Conservation (phyloP, 106 monocot genomes). For the Alisma plantagoaquatica region DNA sequence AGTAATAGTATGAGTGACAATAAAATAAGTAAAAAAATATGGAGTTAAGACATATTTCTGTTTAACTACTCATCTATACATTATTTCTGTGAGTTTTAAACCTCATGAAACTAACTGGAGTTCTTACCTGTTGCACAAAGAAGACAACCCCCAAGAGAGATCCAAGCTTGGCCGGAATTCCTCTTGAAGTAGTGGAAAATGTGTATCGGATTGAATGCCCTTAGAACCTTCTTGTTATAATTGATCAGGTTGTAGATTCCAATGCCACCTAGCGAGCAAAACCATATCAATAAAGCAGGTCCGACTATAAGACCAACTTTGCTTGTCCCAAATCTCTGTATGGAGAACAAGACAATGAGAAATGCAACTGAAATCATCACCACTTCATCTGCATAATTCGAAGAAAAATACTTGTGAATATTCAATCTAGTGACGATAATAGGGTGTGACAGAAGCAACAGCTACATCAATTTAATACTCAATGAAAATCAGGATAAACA, state of each 20-base stretch:
- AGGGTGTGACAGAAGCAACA: too few species aligned
- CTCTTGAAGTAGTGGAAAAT: constrained; percentile 58
- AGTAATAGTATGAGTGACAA: too few species aligned
- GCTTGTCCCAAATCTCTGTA: constrained; percentile 84
- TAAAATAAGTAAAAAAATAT: too few species aligned
- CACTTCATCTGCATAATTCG: constrained; percentile 47
- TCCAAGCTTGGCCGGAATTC: constrained; percentile 62
- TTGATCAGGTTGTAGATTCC: constrained; percentile 73
- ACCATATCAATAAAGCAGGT: constrained; percentile 86
- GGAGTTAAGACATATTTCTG: too few species aligned
- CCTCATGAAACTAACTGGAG: constrained; percentile 1
- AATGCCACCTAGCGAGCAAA: constrained; percentile 71
- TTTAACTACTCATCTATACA: too few species aligned
- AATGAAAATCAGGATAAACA: too few species aligned
- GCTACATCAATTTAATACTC: too few species aligned
- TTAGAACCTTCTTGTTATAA: constrained; percentile 47
- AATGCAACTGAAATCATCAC: constrained; percentile 83
- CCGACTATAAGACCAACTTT: constrained; percentile 83
- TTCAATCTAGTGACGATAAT: too few species aligned
- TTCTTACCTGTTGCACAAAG: constrained; percentile 71
- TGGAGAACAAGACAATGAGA: constrained; percentile 68
- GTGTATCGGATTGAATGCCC: constrained; percentile 68
- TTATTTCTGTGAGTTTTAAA: too few species aligned
- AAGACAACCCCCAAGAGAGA: constrained; percentile 82
- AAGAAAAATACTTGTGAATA: too few species aligned